Percentiles rank a stretch among this genome's conserved stretches.
These are phyloP conservation scores for Daldinia sp. DNA, from an alignment of 2,329 filamentous ascomycete genomes.

Conservation along the genomic window DNA sequence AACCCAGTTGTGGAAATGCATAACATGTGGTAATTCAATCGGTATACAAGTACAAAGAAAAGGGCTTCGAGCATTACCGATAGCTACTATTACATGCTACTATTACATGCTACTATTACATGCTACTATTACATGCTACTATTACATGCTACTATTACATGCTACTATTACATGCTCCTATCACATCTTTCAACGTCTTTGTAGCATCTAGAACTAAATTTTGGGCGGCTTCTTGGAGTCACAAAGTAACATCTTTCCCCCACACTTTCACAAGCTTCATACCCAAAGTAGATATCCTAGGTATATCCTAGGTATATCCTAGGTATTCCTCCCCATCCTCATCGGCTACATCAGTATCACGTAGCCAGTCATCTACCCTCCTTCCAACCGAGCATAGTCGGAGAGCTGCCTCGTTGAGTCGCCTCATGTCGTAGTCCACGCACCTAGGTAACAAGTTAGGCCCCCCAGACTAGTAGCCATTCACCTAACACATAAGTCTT, in stretches of 20 bases:
- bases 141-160: too few relatives aligned
- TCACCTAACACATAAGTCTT: slow-evolving; percentile 1
- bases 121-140: too few relatives aligned
- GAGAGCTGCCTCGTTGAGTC: slow-evolving; percentile 8
- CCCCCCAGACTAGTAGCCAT: not conserved
- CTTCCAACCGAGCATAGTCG: slow-evolving; percentile 42
- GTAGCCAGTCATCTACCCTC: slow-evolving; percentile 42
- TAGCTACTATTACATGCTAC: not conserved
- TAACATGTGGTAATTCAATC: too few relatives aligned
- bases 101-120: too few relatives aligned
- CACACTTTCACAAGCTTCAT: slow-evolving; percentile 48
- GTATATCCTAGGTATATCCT: slow-evolving; percentile 18
- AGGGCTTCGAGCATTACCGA: slow-evolving; percentile 12
- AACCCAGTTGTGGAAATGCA: not conserved
- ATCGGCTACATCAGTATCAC: slow-evolving; percentile 38
- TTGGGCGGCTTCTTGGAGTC: not conserved
- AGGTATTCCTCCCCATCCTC: slow-evolving; percentile 27
- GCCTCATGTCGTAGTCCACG: slow-evolving; percentile 30
- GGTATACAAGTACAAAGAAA: slow-evolving; percentile 12
- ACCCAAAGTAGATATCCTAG: slow-evolving; percentile 18
- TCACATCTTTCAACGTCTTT: not conserved
- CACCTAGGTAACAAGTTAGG: slow-evolving; percentile 11
- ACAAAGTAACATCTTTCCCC: slow-evolving; percentile 36
- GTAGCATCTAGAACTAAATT: slow-evolving; percentile 5
- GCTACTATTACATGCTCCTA: too few relatives aligned